These are phyloP conservation scores for Pythium coloratum DNA, from an alignment of 352 stramenopile species.

Conservation along the genomic window DNA sequence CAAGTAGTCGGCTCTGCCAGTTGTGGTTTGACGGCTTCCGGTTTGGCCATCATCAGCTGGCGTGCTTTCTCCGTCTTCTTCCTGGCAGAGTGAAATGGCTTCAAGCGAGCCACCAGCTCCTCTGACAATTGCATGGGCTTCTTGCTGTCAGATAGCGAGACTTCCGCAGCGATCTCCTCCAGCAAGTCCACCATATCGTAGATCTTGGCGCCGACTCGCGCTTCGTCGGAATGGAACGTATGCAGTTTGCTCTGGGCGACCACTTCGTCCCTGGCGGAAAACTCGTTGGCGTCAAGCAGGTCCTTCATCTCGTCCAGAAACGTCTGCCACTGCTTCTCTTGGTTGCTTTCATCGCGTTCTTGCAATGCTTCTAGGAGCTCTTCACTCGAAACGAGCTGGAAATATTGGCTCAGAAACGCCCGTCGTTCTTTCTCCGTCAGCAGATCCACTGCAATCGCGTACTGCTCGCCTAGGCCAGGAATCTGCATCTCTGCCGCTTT, in stretches of 20 bases:
- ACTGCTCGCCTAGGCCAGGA: constrained; percentile 37
- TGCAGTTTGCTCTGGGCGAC: not conserved
- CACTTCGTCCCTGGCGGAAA: not conserved
- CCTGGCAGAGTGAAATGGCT: constrained; percentile 37
- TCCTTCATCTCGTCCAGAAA: constrained; percentile 57
- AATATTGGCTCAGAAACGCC: constrained; percentile 58
- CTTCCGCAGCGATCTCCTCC: constrained; percentile 54
- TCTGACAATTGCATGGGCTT: constrained; percentile 20
- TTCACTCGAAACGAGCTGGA: constrained; percentile 43
- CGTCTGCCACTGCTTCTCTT: constrained; percentile 51
- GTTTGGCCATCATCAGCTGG: constrained; percentile 38
- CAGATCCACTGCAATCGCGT: constrained; percentile 45
- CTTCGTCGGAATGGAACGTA: constrained; percentile 58
- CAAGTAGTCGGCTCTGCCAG: constrained; percentile 25
- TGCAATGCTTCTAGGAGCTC: constrained; percentile 59
- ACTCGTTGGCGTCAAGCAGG: constrained; percentile 27
- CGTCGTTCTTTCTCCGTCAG: constrained; percentile 43
- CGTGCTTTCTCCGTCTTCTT: constrained; percentile 52
- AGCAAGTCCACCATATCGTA: constrained; percentile 58
- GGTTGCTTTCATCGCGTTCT: constrained; percentile 52
- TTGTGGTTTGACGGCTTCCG: not conserved
- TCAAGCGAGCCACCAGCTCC: constrained; percentile 33
- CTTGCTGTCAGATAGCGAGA: constrained; percentile 39
- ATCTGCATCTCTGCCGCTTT: constrained; percentile 40
- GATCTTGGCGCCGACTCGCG: constrained; percentile 44